Percentiles rank a stretch among this genome's conserved stretches.
phyloP scores from a whole-genome alignment of 305 asterid species.

The Fraxinus sp. region DNA sequence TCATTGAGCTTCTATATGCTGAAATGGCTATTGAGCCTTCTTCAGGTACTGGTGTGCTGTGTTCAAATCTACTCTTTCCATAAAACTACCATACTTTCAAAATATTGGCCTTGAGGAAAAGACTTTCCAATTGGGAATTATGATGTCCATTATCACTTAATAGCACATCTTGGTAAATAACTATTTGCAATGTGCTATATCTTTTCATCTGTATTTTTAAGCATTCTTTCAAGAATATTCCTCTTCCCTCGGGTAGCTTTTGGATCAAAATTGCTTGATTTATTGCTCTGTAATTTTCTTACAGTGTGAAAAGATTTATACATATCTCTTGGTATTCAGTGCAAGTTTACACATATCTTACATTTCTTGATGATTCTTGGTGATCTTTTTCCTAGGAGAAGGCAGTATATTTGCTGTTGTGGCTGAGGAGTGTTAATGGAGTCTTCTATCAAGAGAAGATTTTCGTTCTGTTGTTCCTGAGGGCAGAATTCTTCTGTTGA shows the following conservation, averaged over 20 bases:
- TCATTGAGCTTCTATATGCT: conserved; percentile 23
- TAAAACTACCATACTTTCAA: background rate
- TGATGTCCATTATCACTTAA: background rate
- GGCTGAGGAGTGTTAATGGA: background rate
- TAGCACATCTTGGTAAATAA: background rate
- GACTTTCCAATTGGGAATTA: background rate
- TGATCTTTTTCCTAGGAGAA: background rate
- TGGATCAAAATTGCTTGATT: background rate
- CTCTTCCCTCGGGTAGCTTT: background rate
- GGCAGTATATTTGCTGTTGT: background rate
- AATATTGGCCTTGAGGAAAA: background rate
- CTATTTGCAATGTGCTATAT: background rate
- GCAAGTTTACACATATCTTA: background rate
- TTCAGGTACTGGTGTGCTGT: conserved; percentile 30
- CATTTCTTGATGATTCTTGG: background rate
- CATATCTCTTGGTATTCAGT: background rate
- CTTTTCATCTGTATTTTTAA: background rate
- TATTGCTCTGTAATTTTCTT: background rate
- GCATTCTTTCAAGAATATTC: background rate
- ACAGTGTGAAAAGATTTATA: background rate
- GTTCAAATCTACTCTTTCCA: background rate
- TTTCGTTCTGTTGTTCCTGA: background rate
- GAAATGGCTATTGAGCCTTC: conserved; percentile 29
- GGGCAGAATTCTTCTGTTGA: background rate
- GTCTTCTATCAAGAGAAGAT: background rate